phyloP scores from a whole-genome alignment of 169 alveolate genomes.

The Eimeria necatrix region DNA sequence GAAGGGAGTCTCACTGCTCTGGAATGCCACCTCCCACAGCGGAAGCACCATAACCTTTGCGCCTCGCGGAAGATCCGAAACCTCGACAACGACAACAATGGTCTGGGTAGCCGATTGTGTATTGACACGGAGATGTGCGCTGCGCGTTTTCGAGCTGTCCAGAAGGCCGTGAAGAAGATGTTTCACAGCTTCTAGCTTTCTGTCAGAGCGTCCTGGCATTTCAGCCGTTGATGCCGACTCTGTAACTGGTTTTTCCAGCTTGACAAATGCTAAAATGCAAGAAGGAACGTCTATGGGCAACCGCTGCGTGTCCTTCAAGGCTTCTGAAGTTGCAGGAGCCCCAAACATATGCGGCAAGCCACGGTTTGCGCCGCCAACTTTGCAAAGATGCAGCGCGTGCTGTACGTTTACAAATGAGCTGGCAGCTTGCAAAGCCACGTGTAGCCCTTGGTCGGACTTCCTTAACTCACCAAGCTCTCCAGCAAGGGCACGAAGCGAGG shows the following conservation, averaged over 20 bases:
- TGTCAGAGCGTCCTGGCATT: neutral
- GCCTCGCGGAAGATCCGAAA: neutral
- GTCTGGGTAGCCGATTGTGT: neutral
- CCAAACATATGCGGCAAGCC: slow-evolving; percentile 29
- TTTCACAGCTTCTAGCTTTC: slow-evolving; percentile 26
- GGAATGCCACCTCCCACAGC: slow-evolving; percentile 26
- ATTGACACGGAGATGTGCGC: neutral
- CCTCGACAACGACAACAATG: slow-evolving; percentile 49
- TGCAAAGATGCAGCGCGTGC: slow-evolving; percentile 45
- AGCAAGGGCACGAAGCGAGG: neutral
- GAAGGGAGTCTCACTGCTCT: neutral
- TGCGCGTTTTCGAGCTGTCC: neutral
- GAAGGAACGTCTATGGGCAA: neutral
- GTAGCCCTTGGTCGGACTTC: neutral
- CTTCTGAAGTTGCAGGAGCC: neutral
- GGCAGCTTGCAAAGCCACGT: slow-evolving; percentile 40
- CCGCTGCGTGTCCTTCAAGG: neutral
- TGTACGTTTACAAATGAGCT: slow-evolving; percentile 49
- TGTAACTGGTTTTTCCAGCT: neutral
- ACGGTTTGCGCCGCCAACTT: slow-evolving; percentile 36
- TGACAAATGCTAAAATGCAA: slow-evolving; percentile 37
- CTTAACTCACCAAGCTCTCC: neutral
- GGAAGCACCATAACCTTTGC: slow-evolving; percentile 69
- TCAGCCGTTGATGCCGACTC: neutral
- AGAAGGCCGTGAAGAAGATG: neutral